Evolutionary conservation across 768 basidiomycete genomes (phyloP).

Genomic region (Floccularia luteovirens): DNA sequence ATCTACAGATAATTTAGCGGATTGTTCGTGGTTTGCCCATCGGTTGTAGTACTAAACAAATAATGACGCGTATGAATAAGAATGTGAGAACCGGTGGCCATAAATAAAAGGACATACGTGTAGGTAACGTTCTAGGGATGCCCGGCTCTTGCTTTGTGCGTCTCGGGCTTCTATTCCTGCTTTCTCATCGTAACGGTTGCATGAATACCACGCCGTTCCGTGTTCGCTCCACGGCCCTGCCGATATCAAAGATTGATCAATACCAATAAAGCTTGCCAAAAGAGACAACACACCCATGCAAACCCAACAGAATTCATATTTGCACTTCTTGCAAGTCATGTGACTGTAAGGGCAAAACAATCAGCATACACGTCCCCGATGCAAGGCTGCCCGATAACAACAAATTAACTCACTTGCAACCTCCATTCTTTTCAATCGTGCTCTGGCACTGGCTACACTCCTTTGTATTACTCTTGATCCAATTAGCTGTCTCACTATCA

Average conservation of each 20-base stretch:
- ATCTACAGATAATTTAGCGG: constrained; percentile 92
- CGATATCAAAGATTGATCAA: constrained; percentile 17
- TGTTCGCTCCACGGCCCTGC: constrained; percentile 95
- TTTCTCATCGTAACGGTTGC: constrained; percentile 96
- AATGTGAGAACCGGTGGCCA: not conserved
- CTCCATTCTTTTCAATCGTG: constrained; percentile 99
- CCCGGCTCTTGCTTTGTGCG: constrained; percentile 83
- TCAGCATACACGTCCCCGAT: constrained; percentile 2
- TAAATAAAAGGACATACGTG: constrained; percentile 53
- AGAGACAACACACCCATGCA: constrained; percentile 73
- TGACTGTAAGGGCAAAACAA: constrained; percentile 48
- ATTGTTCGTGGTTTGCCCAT: constrained; percentile 99
- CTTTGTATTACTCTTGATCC: constrained; percentile 99
- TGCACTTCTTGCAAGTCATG: constrained; percentile 99
- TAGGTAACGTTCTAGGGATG: constrained; percentile 90
- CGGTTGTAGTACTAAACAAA: constrained; percentile 90
- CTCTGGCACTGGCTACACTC: constrained; percentile 95
- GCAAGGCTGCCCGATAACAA: too few relatives aligned
- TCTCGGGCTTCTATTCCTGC: constrained; percentile 83
- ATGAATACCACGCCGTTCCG: constrained; percentile 96
- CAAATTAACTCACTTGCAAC: constrained; percentile 83
- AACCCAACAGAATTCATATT: constrained; percentile 98
- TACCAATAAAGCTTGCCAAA: constrained; percentile 6
- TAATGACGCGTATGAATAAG: constrained; percentile 4
- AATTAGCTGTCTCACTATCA: constrained; percentile 97